phyloP scores from a whole-genome alignment of 768 basidiomycete species.

The Chlorophyllum brunneum region DNA sequence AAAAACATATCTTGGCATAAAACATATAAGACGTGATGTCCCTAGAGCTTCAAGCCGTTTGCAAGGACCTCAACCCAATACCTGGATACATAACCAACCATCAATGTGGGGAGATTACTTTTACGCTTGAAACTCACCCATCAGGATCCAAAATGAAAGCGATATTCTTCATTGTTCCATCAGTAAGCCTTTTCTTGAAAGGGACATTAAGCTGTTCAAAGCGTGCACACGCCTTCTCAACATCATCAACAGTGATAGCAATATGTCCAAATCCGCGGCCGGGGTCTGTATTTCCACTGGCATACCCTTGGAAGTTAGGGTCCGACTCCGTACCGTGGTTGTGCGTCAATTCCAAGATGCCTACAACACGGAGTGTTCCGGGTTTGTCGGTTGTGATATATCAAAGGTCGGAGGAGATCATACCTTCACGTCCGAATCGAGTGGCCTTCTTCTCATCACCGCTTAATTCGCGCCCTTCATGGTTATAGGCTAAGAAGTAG shows the following conservation, averaged over 20 bases:
- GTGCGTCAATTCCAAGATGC: conserved; percentile 80
- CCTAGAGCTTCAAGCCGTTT: conserved; percentile 10
- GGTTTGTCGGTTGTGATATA: not conserved
- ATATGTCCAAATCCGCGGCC: conserved; percentile 85
- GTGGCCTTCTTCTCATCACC: conserved; percentile 48
- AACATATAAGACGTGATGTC: too few relatives aligned
- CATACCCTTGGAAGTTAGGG: conserved; percentile 74
- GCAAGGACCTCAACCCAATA: conserved; percentile 22
- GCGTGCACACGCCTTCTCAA: conserved; percentile 78
- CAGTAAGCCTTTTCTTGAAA: conserved; percentile 85
- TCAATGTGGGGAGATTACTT: too few relatives aligned
- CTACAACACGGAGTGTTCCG: conserved; percentile 34
- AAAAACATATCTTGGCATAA: too few relatives aligned
- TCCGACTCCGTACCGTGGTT: conserved; percentile 91
- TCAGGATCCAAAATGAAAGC: conserved; percentile 87
- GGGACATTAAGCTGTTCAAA: conserved; percentile 76
- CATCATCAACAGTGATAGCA: conserved; percentile 77
- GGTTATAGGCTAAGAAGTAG: conserved; percentile 84
- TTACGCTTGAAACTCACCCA: conserved; percentile 41
- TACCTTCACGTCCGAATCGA: conserved; percentile 66
- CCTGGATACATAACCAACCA: conserved; percentile 6
- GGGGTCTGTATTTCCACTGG: conserved; percentile 82
- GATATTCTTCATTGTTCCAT: conserved; percentile 83
- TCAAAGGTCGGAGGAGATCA: not conserved
- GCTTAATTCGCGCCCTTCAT: conserved; percentile 45